Percentiles rank a stretch among this genome's conserved stretches.
Conservation (phyloP, 352 stramenopile genomes). For the Globisporangium orthogonon region DNA sequence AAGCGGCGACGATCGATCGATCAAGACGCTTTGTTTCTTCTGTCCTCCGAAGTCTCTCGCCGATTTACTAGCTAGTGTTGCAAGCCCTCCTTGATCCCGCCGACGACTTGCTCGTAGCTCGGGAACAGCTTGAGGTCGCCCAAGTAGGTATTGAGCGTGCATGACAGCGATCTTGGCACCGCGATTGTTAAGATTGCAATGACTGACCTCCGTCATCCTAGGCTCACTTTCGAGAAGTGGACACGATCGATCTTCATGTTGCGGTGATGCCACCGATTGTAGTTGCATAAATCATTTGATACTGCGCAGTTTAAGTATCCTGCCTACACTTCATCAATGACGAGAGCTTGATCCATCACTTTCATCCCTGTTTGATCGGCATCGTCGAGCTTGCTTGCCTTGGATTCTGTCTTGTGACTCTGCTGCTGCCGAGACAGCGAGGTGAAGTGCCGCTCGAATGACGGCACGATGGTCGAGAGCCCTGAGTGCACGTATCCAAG, state of each 20-base stretch:
- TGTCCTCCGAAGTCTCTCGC: background rate
- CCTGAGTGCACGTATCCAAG: slow-evolving; percentile 9
- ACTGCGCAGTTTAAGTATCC: too few relatives aligned
- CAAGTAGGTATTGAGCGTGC: slow-evolving; percentile 83
- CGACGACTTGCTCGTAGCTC: slow-evolving; percentile 77
- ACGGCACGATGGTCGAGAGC: slow-evolving; percentile 5
- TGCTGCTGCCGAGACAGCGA: slow-evolving; percentile 6
- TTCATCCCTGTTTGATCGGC: background rate
- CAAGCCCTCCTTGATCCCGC: slow-evolving; percentile 68
- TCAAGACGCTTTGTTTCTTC: background rate
- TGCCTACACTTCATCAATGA: background rate
- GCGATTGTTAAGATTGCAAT: slow-evolving; percentile 59
- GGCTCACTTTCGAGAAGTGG: too few relatives aligned
- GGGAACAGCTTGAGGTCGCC: slow-evolving; percentile 75
- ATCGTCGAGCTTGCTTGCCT: background rate
- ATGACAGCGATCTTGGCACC: slow-evolving; percentile 65
- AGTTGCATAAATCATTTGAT: background rate
- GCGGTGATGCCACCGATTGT: background rate
- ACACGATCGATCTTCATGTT: too few relatives aligned
- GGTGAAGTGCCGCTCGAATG: background rate
- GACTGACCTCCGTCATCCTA: slow-evolving; percentile 33
- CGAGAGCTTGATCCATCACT: too few relatives aligned
- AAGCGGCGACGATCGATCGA: too few relatives aligned
- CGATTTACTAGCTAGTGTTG: slow-evolving; percentile 3
- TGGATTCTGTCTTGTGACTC: background rate